A percentile compares a stretch with the other conserved stretches of the same genome.
Conservation (phyloP, 345 rosid genomes). For the Hibiscus trionum region DNA sequence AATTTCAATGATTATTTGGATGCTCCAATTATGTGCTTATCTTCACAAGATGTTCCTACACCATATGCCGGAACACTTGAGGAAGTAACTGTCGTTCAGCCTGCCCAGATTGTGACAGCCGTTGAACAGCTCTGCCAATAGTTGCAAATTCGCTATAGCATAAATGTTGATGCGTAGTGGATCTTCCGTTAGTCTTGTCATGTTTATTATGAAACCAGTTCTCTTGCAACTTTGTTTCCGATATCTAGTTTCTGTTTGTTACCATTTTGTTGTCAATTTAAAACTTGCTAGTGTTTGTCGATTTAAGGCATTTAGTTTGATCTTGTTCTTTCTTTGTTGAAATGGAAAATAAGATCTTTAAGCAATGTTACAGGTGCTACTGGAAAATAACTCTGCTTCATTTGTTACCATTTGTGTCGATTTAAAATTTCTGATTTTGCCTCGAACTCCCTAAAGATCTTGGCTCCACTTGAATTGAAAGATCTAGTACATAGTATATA, state of each 20-base stretch:
- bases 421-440: too few relatives aligned
- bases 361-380: conserved; percentile 2
- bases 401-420: too few relatives aligned
- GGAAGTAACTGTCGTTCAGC: conserved; percentile 92
- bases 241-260: conserved; percentile 6
- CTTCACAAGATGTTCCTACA: conserved; percentile 94
- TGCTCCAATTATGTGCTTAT: conserved; percentile 85
- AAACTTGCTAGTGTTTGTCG: conserved; percentile 5
- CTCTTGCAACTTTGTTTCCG: conserved; percentile 3
- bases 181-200: background rate
- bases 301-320: background rate
- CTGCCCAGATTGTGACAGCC: conserved; percentile 87
- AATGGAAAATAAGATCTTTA: conserved; percentile 1
- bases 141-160: conserved; percentile 12
- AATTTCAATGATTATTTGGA: conserved; percentile 89
- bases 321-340: conserved; percentile 6
- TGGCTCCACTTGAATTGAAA: too few relatives aligned
- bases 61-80: conserved; percentile 87
- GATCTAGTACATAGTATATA: too few relatives aligned
- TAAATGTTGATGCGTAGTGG: conserved; percentile 10
- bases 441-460: too few relatives aligned
- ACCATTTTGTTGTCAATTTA: conserved; percentile 13
- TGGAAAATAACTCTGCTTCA: background rate
- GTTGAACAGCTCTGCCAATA: conserved; percentile 88
- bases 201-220: background rate